Base-by-base conservation (phyloP, 2,329 filamentous ascomycete genomes). In the Xylariales sp. region DNA sequence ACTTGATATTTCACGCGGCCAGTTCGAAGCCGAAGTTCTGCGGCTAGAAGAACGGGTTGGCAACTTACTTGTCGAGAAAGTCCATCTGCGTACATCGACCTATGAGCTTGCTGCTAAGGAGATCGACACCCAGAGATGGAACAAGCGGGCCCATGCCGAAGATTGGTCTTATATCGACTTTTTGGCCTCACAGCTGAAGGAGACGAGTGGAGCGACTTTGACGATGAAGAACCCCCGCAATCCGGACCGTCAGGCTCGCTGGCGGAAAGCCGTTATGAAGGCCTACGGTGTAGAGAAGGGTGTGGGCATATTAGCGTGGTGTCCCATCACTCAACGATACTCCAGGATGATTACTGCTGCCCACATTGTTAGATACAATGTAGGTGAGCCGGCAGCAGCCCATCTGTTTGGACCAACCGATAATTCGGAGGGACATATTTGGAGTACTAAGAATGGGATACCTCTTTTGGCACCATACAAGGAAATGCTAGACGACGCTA, bases 351-450 rank as follows among this genome's bases (percentile, higher is more conserved):
- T 49, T 36, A 53, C 48, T 7, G 48, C 34, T 6, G 49, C 55
- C 10, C 55, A 65, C 30, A 60, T 65, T 55, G 55, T 65, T 50
- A 56, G 63, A 49, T 43, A 50, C 50, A 50, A 61, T 50, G 56
- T 61, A 10, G 34, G 41, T 7, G 56, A 65, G 43, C 43, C 34
- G 5, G 56, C 63, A 12, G 63, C 56, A 36, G 50, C 34, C 2
- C 32, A 56, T 30, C 41, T 65, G 16, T 61, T 65, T 48, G 56
- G 62, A 23, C 28, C 36, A 30, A 2, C 9, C n/a, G 56, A 55
- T 36, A 14, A 39, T 9, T 39, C 62, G 9, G 48, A 49, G 2
- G 55, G 62, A 1, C 41, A 65, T 23, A 60, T 50, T 5, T 65
- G 62, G 36, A 39, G 36, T 39, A 39, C 36, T 10, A 39, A 10